Evolutionary conservation across 257 asterid genomes (phyloP), one percentile per base, ranked within the genome.

Genomic region (Linaria vulgaris): DNA sequence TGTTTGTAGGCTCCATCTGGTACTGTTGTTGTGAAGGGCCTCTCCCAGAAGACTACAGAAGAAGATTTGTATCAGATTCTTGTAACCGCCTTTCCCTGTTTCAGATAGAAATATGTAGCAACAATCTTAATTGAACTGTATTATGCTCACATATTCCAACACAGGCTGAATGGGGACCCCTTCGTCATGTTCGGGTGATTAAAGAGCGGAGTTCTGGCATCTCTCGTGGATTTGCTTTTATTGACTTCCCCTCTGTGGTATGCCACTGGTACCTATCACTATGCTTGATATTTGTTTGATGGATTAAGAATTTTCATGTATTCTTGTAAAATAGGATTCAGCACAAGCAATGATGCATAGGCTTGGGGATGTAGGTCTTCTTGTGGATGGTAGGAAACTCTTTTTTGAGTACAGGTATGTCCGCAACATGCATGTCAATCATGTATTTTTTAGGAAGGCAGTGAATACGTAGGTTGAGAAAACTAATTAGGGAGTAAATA

Each of bases 131-230:
- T 34, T 12, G 10, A 20, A 24, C 56, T 38, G 30, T 50, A 21
- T 60, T 69, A 4, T n/a, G 50, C 56, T 57, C 24, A 41, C 59
- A 22, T 14, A 59, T 52, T 6, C 66, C 47, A 49, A 17, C 37
- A 43, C 77, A 94, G 99, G 95, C 94, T 61, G 99, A 90, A 77
- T 94, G 99, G 99, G 99, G 96, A 60, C 99, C 99, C 58, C 88
- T 94, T 43, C 95, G 94, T 52, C 96, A 90, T 76, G 94, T 94
- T 67, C 96, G 99, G 66, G 95, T 94, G 66, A 94, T 94, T 77
- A 94, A 84, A 85, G 99, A 94, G 71, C 81, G 97, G 46, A 85
- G 73, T 79, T 87, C 97, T 71, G 99, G 95, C 64, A 54, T 77
- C 74, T 94, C 99, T 64, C 96, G 99, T 56, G 99, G 99, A 69